Evolutionary conservation across 2,329 filamentous ascomycete species (phyloP).

Genomic region (Neoarthrinium moseri): DNA sequence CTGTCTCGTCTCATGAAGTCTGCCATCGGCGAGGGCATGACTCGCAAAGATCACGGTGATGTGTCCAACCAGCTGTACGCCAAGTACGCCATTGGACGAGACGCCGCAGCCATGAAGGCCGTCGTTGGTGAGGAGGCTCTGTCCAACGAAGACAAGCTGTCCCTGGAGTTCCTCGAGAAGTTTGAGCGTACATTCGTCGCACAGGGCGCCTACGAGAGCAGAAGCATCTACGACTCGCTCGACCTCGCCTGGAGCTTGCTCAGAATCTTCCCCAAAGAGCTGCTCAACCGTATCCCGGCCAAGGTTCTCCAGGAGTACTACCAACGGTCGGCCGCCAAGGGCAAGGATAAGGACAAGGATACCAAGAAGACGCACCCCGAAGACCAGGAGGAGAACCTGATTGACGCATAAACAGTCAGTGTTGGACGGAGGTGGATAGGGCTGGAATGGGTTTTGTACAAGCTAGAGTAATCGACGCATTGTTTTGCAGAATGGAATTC

Average conservation of each 20-base stretch:
- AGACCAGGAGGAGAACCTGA: slow-evolving; percentile 56
- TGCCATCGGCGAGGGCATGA: slow-evolving; percentile 96
- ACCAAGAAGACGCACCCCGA: slow-evolving; percentile 38
- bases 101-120: slow-evolving; percentile 98
- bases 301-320: slow-evolving; percentile 84
- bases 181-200: slow-evolving; percentile 95
- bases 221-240: slow-evolving; percentile 88
- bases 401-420: slow-evolving; percentile 52
- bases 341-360: slow-evolving; percentile 62
- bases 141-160: slow-evolving; percentile 94
- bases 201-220: slow-evolving; percentile 89
- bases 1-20: slow-evolving; percentile 99
- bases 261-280: slow-evolving; percentile 95
- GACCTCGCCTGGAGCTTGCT: slow-evolving; percentile 96
- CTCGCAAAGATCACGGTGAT: slow-evolving; percentile 93
- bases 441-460: too few relatives aligned
- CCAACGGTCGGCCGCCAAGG: slow-evolving; percentile 62
- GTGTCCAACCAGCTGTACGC: slow-evolving; percentile 99
- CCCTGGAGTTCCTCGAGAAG: slow-evolving; percentile 96
- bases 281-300: slow-evolving; percentile 91
- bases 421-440: background rate
- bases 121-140: slow-evolving; percentile 98
- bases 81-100: slow-evolving; percentile 98
- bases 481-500: too few relatives aligned
- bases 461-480: too few relatives aligned